Evolutionary conservation across 2,329 filamentous ascomycete genomes (phyloP).

Genomic region (Fusarium solani-melongenae): DNA sequence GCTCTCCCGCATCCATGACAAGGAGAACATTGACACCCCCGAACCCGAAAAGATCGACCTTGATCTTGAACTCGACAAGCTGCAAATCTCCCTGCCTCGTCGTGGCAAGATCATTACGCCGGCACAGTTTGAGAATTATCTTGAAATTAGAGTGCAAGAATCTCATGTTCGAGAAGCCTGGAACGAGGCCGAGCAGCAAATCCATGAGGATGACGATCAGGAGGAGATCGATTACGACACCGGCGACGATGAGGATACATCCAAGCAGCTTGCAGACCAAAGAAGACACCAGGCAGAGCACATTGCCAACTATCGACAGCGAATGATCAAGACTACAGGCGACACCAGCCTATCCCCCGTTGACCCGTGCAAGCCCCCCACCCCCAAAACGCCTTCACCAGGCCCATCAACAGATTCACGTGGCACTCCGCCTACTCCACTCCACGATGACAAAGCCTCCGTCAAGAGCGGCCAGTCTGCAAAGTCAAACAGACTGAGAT

Average conservation of each 20-base stretch:
- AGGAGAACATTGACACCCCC: neutral
- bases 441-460: neutral
- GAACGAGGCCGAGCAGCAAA: neutral
- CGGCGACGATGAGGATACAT: neutral
- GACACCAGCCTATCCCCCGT: neutral
- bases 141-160: neutral
- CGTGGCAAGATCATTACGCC: neutral
- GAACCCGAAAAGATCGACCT: neutral
- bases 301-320: neutral
- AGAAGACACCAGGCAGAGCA: slow-evolving; percentile 1
- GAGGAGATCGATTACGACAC: neutral
- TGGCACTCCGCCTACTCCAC: too few species aligned
- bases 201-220: neutral
- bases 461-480: neutral
- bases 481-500: neutral
- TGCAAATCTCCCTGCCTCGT: neutral
- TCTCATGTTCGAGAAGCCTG: neutral
- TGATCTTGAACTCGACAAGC: neutral
- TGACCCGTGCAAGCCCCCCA: neutral
- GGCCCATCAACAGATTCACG: neutral
- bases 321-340: slow-evolving; percentile 1
- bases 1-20: neutral
- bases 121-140: neutral
- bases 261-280: neutral
- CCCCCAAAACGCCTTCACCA: neutral